Evolutionary conservation across 768 basidiomycete genomes (phyloP), one percentile per base, ranked within the genome.

Genomic region (Hygrophoropsis aurantiaca): DNA sequence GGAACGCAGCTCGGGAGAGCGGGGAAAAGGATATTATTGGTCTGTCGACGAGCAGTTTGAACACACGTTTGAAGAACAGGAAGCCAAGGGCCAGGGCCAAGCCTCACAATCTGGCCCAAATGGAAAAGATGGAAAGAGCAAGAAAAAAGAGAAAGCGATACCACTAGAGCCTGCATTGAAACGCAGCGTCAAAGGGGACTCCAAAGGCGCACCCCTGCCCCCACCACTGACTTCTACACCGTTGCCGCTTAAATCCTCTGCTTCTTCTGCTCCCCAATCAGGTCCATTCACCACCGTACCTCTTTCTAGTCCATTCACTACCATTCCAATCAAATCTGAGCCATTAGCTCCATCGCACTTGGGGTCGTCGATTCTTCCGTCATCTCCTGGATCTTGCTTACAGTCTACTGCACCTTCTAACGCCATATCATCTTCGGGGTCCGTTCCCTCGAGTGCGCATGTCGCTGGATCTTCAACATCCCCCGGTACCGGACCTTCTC

Each of bases 11-110:
- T 81, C 84, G 5, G 88, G 91, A 49, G 90, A 88, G 72, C 79
- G 87, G 50, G 88, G 90, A 8, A 97, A 95, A 64, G 94, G 94
- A 2, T 92, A 85, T 54, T 91, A 93, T 53, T 97, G 94, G 94
- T 86, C 87, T 16, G 74, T 97, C 25, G 94, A 95, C 58, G 84
- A 86, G 36, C 78, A 81, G 46, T 75, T 76, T 60, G 79, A 83
- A 43, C 83, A 82, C 47, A 73, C 73, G 27, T 78, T 90, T 36
- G 82, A 85, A 60, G 85, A 87, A 51, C 85, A 86, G 57, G 85
- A 87, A 50, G 72, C 71, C 18, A 81, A 80, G 44, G 58, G 57
- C 49, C 68, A 56, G 68, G 66, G 55, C 53, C 64, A 73, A 51
- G 58, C 67, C 6, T 67, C 69, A 34, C 55, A 64, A 24, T 49